These are phyloP conservation scores for Ministeria vibrans DNA, from an alignment of 78 protist species.

Conservation along the genomic window DNA sequence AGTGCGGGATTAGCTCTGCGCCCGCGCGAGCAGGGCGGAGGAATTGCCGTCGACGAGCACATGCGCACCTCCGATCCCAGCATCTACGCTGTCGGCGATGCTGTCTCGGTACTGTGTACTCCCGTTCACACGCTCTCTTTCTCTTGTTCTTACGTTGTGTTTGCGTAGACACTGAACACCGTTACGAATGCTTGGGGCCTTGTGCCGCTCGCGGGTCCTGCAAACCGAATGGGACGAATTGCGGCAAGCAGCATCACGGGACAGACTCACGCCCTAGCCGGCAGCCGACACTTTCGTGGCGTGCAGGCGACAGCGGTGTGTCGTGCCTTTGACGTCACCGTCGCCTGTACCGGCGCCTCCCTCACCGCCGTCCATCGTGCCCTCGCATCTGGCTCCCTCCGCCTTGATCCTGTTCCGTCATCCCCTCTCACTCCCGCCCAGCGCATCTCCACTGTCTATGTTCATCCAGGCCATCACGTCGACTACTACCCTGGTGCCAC, in stretches of 20 bases:
- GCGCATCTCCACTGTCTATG: too few relatives aligned
- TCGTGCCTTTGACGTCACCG: conserved; percentile 3
- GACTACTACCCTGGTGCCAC: conserved; percentile 44
- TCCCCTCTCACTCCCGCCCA: too few relatives aligned
- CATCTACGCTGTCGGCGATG: conserved; percentile 49
- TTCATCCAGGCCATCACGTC: conserved; percentile 2
- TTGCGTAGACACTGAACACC: not conserved
- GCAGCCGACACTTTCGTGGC: not conserved
- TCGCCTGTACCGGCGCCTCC: conserved; percentile 21
- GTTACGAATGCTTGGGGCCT: not conserved
- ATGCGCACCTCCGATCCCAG: conserved; percentile 29
- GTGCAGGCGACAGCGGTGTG: conserved; percentile 20
- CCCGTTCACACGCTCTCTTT: too few relatives aligned
- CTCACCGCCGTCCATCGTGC: not conserved
- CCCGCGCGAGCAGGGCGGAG: conserved; percentile 19
- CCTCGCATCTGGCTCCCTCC: not conserved
- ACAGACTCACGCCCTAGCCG: not conserved
- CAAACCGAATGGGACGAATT: conserved; percentile 39
- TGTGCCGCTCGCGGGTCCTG: conserved; percentile 49
- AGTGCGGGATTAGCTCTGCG: conserved; percentile 31
- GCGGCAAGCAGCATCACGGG: conserved; percentile 35
- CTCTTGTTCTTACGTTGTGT: too few relatives aligned
- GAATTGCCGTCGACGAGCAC: conserved; percentile 18
- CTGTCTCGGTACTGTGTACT: too few relatives aligned
- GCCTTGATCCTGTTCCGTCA: too few relatives aligned